Base-by-base conservation (phyloP, 345 rosid species). In the Linum lewisii region DNA sequence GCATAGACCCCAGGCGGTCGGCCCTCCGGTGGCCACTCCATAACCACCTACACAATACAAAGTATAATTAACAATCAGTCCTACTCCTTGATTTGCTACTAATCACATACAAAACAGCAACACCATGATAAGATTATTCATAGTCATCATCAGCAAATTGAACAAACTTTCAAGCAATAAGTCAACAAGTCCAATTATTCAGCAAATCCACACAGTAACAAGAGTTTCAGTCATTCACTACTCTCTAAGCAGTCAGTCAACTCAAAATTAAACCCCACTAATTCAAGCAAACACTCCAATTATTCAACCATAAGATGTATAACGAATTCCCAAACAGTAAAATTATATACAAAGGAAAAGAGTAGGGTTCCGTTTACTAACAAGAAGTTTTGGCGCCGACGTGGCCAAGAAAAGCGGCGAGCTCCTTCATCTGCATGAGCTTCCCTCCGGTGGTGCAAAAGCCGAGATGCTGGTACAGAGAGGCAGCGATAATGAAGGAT, bases 11-110 rank as follows among this genome's bases (percentile, higher is more conserved):
- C 87, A 93, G 57, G 99, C 97, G 29, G 76, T 62, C 9, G 97
- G 97, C 65, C 99, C 99, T 73, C 99, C 99, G 1, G 94, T 85
- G n/a, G 97, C 91, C 36, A 87, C 94, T 62, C 91, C 97, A 65
- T 85, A 87, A 42, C 99, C 97, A 73, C 99, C 99, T 93, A 71
- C 51, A 68, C 15, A 60, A 60, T 61, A 53, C 45, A 55, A 69
- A 2, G 50, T 7, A 8, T 16, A 10, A 11, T n/a, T n/a, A n/a
- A n/a, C n/a, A n/a, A n/a, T n/a, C n/a, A 11, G 18, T n/a, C n/a
- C n/a, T 9, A 42, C 16, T 11, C 9, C 14, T 42, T 9, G 18
- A 42, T 42, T 42, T 7, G 47, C 47, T 42, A 11, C 18, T 11
- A 7, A 42, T 42, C 47, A 11, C 47, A 42, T 42, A 11, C 34